These are phyloP conservation scores for Litsea cubeba DNA, from an alignment of 164 flowering plant species.

Conservation along the genomic window DNA sequence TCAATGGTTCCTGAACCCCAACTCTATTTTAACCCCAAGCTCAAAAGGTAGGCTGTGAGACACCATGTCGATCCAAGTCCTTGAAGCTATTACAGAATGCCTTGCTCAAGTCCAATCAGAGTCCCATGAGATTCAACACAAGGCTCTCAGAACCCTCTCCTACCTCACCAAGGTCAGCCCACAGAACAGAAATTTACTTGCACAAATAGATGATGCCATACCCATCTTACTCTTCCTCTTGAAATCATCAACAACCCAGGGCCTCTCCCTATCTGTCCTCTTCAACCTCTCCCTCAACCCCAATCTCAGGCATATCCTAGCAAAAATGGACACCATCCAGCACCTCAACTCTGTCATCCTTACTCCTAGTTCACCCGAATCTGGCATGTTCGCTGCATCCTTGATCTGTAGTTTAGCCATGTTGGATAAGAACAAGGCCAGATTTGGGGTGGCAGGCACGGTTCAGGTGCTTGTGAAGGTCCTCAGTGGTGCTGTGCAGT, in stretches of 20 bases:
- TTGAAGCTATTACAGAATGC: conserved; percentile 2
- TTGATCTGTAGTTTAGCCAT: conserved; percentile 66
- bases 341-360: conserved; percentile 44
- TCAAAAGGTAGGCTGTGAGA: no score
- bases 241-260: conserved; percentile 29
- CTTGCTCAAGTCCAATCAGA: conserved; percentile 24
- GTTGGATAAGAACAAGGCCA: conserved; percentile 71
- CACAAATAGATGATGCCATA: conserved; percentile 43
- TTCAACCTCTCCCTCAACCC: conserved; percentile 68
- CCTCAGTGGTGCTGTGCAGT: conserved; percentile 6
- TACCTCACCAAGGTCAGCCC: conserved; percentile 57
- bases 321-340: conserved; percentile 45
- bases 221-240: conserved; percentile 30
- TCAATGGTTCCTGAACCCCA: neutral
- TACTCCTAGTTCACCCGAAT: conserved; percentile 29
- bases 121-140: conserved; percentile 28
- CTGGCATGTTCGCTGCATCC: conserved; percentile 42
- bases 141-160: conserved; percentile 37
- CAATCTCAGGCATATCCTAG: conserved; percentile 41
- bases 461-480: conserved; percentile 44
- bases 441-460: conserved; percentile 64
- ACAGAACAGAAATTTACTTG: conserved; percentile 40
- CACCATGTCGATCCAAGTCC: conserved; percentile 5
- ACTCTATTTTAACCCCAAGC: neutral
- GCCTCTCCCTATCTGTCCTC: conserved; percentile 48